Evolutionary conservation across 2,329 filamentous ascomycete genomes (phyloP).

Genomic region (Aspergillus texensis): DNA sequence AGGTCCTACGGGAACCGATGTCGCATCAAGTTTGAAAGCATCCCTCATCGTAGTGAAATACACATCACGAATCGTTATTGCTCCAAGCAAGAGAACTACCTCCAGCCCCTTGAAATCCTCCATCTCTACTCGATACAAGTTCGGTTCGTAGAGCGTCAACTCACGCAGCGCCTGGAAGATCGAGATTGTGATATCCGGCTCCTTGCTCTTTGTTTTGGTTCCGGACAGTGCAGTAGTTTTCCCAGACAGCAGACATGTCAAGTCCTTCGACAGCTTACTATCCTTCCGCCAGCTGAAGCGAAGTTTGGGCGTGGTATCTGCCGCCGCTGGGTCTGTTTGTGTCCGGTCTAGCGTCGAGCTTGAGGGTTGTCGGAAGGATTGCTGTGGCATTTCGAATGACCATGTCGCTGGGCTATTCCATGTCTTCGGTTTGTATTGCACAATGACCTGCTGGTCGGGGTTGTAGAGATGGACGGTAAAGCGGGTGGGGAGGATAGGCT

Average conservation of each 20-base stretch:
- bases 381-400: constrained; percentile 90
- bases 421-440: constrained; percentile 69
- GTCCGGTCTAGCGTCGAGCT: constrained; percentile 76
- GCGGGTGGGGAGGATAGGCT: constrained; percentile 73
- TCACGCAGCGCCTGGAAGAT: constrained; percentile 77
- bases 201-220: constrained; percentile 75
- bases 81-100: constrained; percentile 69
- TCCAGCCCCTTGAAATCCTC: constrained; percentile 94
- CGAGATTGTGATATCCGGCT: constrained; percentile 94
- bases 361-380: constrained; percentile 80
- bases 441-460: constrained; percentile 77
- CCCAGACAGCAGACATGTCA: constrained; percentile 85
- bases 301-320: constrained; percentile 67
- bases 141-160: constrained; percentile 90
- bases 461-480: constrained; percentile 93
- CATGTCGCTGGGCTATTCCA: constrained; percentile 82
- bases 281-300: constrained; percentile 90
- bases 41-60: constrained; percentile 69
- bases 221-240: constrained; percentile 65
- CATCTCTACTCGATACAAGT: constrained; percentile 84
- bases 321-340: constrained; percentile 61
- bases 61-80: constrained; percentile 63
- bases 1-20: constrained; percentile 10
- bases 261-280: constrained; percentile 79
- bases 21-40: constrained; percentile 69